Evolutionary conservation across 495 filamentous ascomycete genomes (phyloP), one percentile per base, ranked within the genome.

Genomic region (Penicillium mononematosum): DNA sequence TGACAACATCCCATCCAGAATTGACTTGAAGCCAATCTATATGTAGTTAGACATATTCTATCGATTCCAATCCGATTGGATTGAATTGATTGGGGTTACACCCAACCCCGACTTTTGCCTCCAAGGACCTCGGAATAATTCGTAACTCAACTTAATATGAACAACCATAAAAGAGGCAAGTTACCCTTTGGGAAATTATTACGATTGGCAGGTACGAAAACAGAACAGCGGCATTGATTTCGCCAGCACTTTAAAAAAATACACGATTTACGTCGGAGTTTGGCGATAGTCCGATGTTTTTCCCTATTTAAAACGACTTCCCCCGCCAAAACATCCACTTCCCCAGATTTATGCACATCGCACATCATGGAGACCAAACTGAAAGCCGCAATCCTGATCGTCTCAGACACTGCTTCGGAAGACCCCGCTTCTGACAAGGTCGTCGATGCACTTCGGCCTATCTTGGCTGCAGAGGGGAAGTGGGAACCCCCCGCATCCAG

Each of bases 401-500:
- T 98, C 43, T 98, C 94, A 2, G 94, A 96, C 50, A 98, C 95
- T n/a, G 94, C 94, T 34, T 85, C 85, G 24, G 75, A 84, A 62
- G 88, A 96, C 73, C 87, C 92, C 0, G 83, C 87, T 17, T 85
- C 90, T 3, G 94, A 98, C 74, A 79, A 81, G 53, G 84, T 88
- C 17, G 80, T 82, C 12, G 75, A 76, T 25, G 75, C 81, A 16
- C 80, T 98, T 19, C 75, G 81, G 6, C 77, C 87, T 27, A 81
- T 89, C 25, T 89, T 98, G 65, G 71, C 79, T 31, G 69, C 75
- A 11, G 83, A 87, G 56, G 86, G 85, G 43, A 78, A 80, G 67
- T 98, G 93, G 92, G 75, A 84, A 44, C 77, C 88, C 10, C 72
- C 75, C 29, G 81, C 86, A 27, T 81, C 81, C 41, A 81, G 78